phyloP scores from a whole-genome alignment of 208 protist genomes.

The Leishmania tropica region DNA sequence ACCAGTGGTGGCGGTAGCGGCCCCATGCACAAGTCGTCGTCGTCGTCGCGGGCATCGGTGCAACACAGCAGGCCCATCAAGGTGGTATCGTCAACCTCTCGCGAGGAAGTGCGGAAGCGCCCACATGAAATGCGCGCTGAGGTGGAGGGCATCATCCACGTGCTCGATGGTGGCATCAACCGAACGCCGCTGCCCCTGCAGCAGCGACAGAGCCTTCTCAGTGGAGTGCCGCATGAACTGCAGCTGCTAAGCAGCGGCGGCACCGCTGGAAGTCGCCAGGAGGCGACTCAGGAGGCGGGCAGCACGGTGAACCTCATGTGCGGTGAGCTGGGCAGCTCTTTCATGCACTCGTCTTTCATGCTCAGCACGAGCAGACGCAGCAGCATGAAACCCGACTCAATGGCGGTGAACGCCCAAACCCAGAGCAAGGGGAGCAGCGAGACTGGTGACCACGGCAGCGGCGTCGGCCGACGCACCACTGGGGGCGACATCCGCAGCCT shows the following conservation, averaged over 20 bases:
- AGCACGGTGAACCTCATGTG: constrained; percentile 12
- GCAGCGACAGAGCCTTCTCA: constrained; percentile 29
- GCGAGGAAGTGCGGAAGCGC: constrained; percentile 53
- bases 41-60: constrained; percentile 4
- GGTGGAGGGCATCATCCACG: constrained; percentile 66
- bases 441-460: constrained; percentile 15
- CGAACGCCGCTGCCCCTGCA: constrained; percentile 83
- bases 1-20: neutral
- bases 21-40: neutral
- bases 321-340: constrained; percentile 46
- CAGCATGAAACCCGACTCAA: constrained; percentile 1
- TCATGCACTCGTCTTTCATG: constrained; percentile 77
- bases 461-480: neutral
- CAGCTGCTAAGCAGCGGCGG: constrained; percentile 19
- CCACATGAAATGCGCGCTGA: constrained; percentile 47
- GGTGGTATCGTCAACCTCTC: constrained; percentile 12
- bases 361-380: constrained; percentile 27
- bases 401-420: neutral
- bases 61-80: neutral
- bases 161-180: constrained; percentile 86
- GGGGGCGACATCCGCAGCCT: constrained; percentile 18
- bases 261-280: constrained; percentile 5
- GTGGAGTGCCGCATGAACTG: constrained; percentile 21
- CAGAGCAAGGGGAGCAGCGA: neutral
- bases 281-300: constrained; percentile 5